These are phyloP conservation scores for Marsdenia floribunda DNA, from an alignment of 257 asterid genomes.

Conservation along the genomic window DNA sequence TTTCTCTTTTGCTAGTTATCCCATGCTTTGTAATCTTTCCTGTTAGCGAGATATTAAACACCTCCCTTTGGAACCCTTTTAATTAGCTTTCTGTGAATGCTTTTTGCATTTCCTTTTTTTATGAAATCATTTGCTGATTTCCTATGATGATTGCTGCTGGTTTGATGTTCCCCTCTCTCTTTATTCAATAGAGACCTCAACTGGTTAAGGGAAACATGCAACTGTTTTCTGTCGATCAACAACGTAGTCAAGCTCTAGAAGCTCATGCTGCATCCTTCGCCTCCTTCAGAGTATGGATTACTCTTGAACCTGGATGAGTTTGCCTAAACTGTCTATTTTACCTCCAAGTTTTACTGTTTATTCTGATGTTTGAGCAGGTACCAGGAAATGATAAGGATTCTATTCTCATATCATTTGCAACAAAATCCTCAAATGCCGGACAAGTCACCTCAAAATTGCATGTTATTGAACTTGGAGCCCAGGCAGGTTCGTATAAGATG, in stretches of 20 bases:
- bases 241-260: constrained; percentile 97
- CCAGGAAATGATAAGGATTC: constrained; percentile 92
- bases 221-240: constrained; percentile 92
- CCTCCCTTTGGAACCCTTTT: background rate
- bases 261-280: constrained; percentile 99
- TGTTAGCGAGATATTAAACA: background rate
- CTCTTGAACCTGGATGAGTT: constrained; percentile 15
- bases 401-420: constrained; percentile 85
- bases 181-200: constrained; percentile 70
- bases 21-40: background rate
- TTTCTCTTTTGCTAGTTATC: background rate
- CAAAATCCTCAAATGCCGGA: constrained; percentile 79
- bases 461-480: constrained; percentile 97
- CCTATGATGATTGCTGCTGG: background rate
- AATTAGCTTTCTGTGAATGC: background rate
- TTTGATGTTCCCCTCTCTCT: background rate
- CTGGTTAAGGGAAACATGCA: constrained; percentile 98
- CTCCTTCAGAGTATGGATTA: constrained; percentile 55
- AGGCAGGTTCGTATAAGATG: constrained; percentile 57
- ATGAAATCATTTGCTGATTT: background rate
- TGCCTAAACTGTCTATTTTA: background rate
- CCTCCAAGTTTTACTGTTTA: constrained; percentile 7
- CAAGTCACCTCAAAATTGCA: constrained; percentile 86
- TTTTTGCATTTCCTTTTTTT: background rate
- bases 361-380: constrained; percentile 44